Evolutionary conservation across 345 rosid species (phyloP), one percentile per base, ranked within the genome.

Genomic region (Schrenkiella parvula): DNA sequence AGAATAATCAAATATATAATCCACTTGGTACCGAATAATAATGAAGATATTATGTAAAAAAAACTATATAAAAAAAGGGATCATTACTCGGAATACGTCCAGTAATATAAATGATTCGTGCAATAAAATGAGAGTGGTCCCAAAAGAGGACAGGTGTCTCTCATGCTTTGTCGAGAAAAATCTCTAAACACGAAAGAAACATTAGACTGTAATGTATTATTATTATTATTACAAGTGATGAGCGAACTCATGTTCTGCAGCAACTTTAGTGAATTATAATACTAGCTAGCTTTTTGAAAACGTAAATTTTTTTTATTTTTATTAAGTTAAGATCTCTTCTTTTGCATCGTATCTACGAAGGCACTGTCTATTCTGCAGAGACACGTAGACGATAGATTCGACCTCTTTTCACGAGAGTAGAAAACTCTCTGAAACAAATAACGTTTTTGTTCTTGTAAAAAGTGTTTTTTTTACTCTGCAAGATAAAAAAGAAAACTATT

Each of bases 341-440:
- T 35, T 54, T 70, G 71, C 66, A 63, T 76, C 75, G 79, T 62
- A 70, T 76, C 79, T 50, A 63, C 54, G 75, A 70, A 70, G 53
- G 53, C 31, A 64, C 67, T 64, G 80, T 70, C 61, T 47, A 57
- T 50, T 76, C 62, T 70, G 80, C 66, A 76, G 71, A 54, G 71
- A 76, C 80, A 70, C 66, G 66, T 76, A 70, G 71, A 46, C 28
- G 48, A 70, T 76, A 76, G 80, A 70, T 76, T 76, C 75, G 71
- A 38, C 26, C 71, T 64, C 32, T 63, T 76, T 70, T 70, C 80
- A 76, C 76, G 38, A 76, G 76, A 76, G 60, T 48, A 64, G 72
- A 29, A 69, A 68, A 75, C 68, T 41, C 64, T 32, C 56, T 42
- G 50, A 63, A 52, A 61, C 58, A 41, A 51, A 53, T 42, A 34